Evolutionary conservation across 176 grass and related monocot species (phyloP).

Genomic region (Oryza meyeriana): DNA sequence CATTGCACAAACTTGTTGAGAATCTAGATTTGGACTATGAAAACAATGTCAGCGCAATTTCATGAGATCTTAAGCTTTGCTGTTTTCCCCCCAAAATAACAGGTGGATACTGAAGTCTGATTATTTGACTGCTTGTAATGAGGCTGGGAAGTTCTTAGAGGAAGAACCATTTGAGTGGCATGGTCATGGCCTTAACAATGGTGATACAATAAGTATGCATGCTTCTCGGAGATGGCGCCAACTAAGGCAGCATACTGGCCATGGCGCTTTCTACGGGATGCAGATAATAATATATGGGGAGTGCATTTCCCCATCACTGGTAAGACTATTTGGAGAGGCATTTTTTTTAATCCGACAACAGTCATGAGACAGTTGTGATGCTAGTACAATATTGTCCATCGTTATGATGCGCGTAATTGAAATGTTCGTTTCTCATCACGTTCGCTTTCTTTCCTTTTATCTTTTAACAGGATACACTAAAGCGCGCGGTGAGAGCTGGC

Average conservation of each 20-base stretch:
- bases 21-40: neutral
- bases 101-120: constrained; percentile 96
- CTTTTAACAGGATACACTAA: constrained; percentile 74
- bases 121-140: constrained; percentile 73
- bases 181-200: constrained; percentile 48
- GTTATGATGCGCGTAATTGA: no score
- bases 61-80: neutral
- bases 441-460: neutral
- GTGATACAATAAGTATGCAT: constrained; percentile 71
- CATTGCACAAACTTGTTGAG: neutral
- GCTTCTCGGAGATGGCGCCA: constrained; percentile 87
- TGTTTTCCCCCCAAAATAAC: neutral
- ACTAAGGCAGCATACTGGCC: constrained; percentile 64
- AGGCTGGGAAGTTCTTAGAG: constrained; percentile 75
- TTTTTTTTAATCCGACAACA: neutral
- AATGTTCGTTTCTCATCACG: neutral
- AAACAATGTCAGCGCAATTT: neutral
- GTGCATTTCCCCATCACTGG: constrained; percentile 86
- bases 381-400: neutral
- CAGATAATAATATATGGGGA: constrained; percentile 82
- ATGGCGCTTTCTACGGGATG: constrained; percentile 79
- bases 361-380: neutral
- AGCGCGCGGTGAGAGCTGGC: constrained; percentile 70
- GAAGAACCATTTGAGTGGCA: constrained; percentile 92
- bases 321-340: constrained; percentile 13